Percentiles rank a stretch among this genome's conserved stretches.
Evolutionary conservation across 768 basidiomycete species (phyloP).

Genomic region (Termitomyces sp.): DNA sequence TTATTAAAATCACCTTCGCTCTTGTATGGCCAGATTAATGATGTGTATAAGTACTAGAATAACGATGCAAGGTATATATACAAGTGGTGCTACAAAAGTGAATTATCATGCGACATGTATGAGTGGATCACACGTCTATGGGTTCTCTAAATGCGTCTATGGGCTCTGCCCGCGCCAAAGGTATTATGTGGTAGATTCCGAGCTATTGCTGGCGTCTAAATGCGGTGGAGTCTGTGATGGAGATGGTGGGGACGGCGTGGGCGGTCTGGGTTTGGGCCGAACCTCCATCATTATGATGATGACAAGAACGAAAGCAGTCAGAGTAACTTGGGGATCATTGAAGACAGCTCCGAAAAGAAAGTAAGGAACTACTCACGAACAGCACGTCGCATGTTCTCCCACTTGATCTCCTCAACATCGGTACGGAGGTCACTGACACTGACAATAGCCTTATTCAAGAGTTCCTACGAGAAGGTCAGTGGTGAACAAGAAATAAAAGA

Average conservation of each 20-base stretch:
- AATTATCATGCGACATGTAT: conserved; percentile 40
- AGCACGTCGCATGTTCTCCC: conserved; percentile 85
- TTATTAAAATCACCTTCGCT: conserved; percentile 5
- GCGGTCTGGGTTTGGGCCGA: conserved; percentile 39
- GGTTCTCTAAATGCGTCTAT: conserved; percentile 5
- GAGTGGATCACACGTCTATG: conserved; percentile 12
- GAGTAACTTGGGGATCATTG: conserved; percentile 43
- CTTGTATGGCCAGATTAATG: conserved; percentile 16
- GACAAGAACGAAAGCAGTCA: conserved; percentile 64
- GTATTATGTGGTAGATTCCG: conserved; percentile 32
- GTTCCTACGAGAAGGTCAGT: conserved; percentile 44
- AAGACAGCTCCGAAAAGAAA: conserved; percentile 3
- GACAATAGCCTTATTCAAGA: conserved; percentile 74
- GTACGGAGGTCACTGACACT: conserved; percentile 76
- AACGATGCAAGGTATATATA: conserved; percentile 26
- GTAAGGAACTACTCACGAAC: conserved; percentile 52
- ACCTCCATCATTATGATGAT: conserved; percentile 74
- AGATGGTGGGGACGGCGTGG: conserved; percentile 21
- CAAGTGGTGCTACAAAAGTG: conserved; percentile 33
- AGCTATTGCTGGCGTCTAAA: conserved; percentile 32
- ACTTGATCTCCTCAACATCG: conserved; percentile 80
- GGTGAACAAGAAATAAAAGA: conserved; percentile 1
- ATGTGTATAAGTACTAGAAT: conserved; percentile 16
- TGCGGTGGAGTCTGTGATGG: conserved; percentile 23
- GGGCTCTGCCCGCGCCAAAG: background rate